Percentiles rank a stretch among this genome's conserved stretches.
Evolutionary conservation across 495 filamentous ascomycete species (phyloP).

Genomic region (Talaromyces adpressus): DNA sequence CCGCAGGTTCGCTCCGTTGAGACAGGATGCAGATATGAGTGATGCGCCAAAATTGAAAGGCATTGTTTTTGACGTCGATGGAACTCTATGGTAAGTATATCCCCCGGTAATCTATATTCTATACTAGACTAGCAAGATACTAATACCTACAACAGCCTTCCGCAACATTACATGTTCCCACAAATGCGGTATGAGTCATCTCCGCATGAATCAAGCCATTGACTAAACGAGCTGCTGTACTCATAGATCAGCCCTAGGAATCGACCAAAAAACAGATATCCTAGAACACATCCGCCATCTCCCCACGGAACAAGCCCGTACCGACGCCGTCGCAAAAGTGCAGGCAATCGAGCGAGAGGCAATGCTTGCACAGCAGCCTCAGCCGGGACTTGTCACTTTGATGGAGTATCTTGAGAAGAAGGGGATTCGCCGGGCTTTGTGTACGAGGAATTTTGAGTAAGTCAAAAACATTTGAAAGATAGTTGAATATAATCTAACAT

Average conservation of each 20-base stretch:
- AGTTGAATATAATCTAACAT: background rate
- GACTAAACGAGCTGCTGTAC: background rate
- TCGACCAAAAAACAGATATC: constrained; percentile 69
- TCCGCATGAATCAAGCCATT: background rate
- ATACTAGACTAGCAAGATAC: background rate
- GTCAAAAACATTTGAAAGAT: background rate
- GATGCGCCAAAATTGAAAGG: constrained; percentile 59
- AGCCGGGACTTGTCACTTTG: constrained; percentile 64
- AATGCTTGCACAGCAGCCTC: constrained; percentile 71
- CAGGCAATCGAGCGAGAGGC: constrained; percentile 70
- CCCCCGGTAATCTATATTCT: background rate
- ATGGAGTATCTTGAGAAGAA: constrained; percentile 73
- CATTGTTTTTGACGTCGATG: constrained; percentile 92
- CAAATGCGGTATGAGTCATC: constrained; percentile 59
- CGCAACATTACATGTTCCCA: constrained; percentile 91
- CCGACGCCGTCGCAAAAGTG: constrained; percentile 63
- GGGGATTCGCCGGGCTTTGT: constrained; percentile 69
- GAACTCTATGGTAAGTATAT: constrained; percentile 69
- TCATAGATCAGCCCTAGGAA: constrained; percentile 50
- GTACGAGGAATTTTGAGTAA: constrained; percentile 90
- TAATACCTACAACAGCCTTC: constrained; percentile 46
- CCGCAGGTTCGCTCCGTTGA: constrained; percentile 49
- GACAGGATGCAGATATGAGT: constrained; percentile 19
- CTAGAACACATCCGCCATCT: constrained; percentile 78
- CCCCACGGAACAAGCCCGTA: constrained; percentile 48